Evolutionary conservation across 2,329 filamentous ascomycete species (phyloP), one percentile per base, ranked within the genome.

Genomic region (Tolypocladium capitatum): DNA sequence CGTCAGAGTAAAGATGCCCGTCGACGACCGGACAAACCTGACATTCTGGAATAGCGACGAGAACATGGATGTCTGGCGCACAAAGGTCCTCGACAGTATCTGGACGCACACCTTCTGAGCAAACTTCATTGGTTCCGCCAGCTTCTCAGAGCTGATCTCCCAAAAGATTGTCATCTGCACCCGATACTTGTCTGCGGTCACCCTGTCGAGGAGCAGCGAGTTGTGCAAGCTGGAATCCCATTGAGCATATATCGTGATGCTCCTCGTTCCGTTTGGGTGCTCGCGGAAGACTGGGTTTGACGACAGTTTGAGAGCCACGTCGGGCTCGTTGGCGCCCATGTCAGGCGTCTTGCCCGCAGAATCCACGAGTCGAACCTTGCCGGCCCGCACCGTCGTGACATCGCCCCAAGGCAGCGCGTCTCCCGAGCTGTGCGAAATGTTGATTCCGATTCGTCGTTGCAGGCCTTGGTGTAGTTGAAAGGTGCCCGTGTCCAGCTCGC

Each of bases 141-240:
- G 74, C 58, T 88, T 89, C 48, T 83, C 78, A 1, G 89, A 94
- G 50, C 76, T 76, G 28, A 97, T 80, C 57, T 95, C 86, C 87
- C 91, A 97, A 16, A 80, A 77, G 11, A 97, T 70, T 0, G 84
- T 83, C 67, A 96, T 83, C 64, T 95, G 90, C 20, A 98, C 86
- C 40, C 85, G 84, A 63, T 92, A 90, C 61, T 89, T 92, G 50
- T 96, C 90, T n/a, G 86, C 80, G 2, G 92, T 97, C 1, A 87
- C 84, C 27, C 91, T 82, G 65, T 98, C 90, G n/a, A 98, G 78
- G 14, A 97, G 74, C n/a, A 94, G 72, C 6, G 92, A 96, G 53
- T 81, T 83, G 64, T 98, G 92, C 55, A 92, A 74, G 58, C 89
- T 94, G 0, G 91, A 96, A 62, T 98, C 92, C 92, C 92, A 98